Percentiles rank a stretch among this genome's conserved stretches.
Evolutionary conservation across 139 green algal genomes (phyloP).

Genomic region (Chlamydomonas applanata): DNA sequence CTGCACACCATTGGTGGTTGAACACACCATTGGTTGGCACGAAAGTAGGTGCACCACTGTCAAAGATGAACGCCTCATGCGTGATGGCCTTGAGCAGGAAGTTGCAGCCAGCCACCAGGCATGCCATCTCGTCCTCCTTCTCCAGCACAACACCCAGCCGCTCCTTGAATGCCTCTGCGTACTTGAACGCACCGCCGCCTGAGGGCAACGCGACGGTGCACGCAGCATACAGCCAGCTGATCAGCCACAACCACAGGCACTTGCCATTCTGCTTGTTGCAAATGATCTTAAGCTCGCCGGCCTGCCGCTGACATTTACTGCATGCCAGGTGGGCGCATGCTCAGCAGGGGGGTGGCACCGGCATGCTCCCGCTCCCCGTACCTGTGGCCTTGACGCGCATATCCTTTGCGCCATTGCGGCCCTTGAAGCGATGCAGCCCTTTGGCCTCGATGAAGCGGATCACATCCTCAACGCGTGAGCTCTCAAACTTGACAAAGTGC

Average conservation of each 20-base stretch:
- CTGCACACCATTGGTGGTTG: not conserved
- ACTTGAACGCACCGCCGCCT: constrained; percentile 87
- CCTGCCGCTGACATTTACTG: constrained; percentile 15
- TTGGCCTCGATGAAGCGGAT: constrained; percentile 96
- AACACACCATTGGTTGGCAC: constrained; percentile 47
- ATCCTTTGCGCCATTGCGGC: constrained; percentile 30
- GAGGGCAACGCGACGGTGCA: not conserved
- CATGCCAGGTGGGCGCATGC: no score
- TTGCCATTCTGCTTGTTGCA: not conserved
- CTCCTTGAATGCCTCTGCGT: constrained; percentile 83
- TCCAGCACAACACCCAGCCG: constrained; percentile 88
- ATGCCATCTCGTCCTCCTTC: constrained; percentile 93
- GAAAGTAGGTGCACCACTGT: constrained; percentile 63
- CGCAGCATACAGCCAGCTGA: no score
- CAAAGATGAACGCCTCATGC: constrained; percentile 93
- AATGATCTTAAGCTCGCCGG: not conserved
- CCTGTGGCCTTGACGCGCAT: constrained; percentile 64
- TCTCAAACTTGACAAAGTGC: constrained; percentile 99
- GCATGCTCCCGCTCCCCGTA: no score
- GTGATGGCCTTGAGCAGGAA: constrained; percentile 93
- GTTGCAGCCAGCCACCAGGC: constrained; percentile 84
- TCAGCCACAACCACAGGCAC: no score
- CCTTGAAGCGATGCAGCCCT: constrained; percentile 71
- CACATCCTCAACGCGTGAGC: constrained; percentile 74
- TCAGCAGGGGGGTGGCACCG: no score